Conservation (phyloP, 306 rosid species). For the Ormosia semicastrata region DNA sequence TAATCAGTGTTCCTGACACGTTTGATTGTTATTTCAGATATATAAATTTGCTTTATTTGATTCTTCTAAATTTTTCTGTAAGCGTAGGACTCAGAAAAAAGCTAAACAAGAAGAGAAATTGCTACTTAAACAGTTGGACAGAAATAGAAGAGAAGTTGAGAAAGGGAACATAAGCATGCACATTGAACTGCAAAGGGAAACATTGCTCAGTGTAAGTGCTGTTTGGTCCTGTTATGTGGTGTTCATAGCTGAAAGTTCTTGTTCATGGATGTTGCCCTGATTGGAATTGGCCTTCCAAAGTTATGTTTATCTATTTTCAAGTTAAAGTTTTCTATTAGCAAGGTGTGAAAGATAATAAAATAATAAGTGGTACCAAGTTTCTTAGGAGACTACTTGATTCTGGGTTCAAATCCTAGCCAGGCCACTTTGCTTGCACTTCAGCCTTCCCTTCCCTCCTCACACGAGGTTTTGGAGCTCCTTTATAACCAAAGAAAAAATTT, state of each 20-base stretch:
- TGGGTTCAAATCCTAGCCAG: neutral
- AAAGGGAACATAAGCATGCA: constrained; percentile 49
- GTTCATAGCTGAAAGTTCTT: neutral
- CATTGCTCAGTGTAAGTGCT: constrained; percentile 47
- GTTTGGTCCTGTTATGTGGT: neutral
- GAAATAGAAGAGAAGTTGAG: constrained; percentile 51
- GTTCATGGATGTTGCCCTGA: neutral
- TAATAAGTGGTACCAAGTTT: neutral
- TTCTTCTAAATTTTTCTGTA: neutral
- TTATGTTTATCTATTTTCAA: neutral
- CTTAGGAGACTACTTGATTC: neutral
- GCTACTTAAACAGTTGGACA: constrained; percentile 55
- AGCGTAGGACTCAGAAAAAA: constrained; percentile 51
- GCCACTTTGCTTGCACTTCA: neutral
- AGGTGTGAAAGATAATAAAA: neutral
- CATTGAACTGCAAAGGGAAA: constrained; percentile 46
- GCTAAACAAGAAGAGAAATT: constrained; percentile 60
- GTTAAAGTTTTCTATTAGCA: neutral
- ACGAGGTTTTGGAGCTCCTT: neutral
- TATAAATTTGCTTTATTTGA: neutral
- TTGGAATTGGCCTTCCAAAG: neutral
- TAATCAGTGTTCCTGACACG: constrained; percentile 8
- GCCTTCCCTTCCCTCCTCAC: neutral
- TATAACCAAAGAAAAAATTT: neutral
- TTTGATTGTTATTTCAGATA: constrained; percentile 2